phyloP scores from a whole-genome alignment of 352 stramenopile genomes.

The Sclerospora graminicola region DNA sequence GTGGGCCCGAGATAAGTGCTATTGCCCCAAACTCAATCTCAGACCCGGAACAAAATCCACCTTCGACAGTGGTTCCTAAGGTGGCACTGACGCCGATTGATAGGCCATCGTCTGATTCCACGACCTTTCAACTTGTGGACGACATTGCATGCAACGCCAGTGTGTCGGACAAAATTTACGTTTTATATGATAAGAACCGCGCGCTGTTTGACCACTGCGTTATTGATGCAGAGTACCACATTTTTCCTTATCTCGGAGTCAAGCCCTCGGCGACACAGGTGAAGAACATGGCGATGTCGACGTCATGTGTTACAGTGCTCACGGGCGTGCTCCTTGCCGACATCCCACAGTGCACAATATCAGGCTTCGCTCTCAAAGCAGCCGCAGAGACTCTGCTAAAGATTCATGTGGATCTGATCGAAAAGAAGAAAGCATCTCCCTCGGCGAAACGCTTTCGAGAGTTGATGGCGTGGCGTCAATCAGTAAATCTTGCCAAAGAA shows the following conservation, averaged over 20 bases:
- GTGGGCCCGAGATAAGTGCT: no score
- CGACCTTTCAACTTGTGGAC: constrained; percentile 38
- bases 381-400: constrained; percentile 48
- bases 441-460: constrained; percentile 30
- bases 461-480: constrained; percentile 34
- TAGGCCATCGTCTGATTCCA: constrained; percentile 27
- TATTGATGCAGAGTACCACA: constrained; percentile 39
- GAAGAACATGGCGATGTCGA: constrained; percentile 21
- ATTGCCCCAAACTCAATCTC: no score
- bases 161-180: constrained; percentile 31
- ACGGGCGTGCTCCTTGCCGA: constrained; percentile 31
- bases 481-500: constrained; percentile 37
- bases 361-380: constrained; percentile 37
- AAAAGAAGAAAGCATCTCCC: constrained; percentile 14
- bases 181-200: constrained; percentile 44
- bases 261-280: constrained; percentile 37
- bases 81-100: constrained; percentile 18
- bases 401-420: constrained; percentile 28
- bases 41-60: no score
- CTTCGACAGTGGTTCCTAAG: background rate
- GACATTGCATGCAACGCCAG: constrained; percentile 30
- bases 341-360: constrained; percentile 40
- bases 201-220: constrained; percentile 41
- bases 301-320: constrained; percentile 34
- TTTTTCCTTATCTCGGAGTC: constrained; percentile 40